A percentile compares a stretch with the other conserved stretches of the same genome.
phyloP scores from a whole-genome alignment of 768 basidiomycete genomes.

The Boletus edulis region DNA sequence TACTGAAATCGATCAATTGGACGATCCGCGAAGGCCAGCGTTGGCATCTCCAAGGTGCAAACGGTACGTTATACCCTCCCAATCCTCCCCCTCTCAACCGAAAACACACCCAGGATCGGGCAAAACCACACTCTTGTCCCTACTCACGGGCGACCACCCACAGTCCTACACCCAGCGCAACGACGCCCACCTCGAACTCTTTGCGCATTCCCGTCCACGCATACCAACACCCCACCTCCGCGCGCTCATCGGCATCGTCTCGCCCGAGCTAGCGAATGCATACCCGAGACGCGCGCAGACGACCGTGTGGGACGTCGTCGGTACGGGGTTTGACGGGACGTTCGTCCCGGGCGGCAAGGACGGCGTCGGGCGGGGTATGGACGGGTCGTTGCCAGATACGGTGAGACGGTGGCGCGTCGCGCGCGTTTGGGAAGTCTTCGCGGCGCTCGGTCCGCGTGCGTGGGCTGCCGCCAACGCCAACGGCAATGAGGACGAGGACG shows the following conservation, averaged over 20 bases:
- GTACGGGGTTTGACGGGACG: slow-evolving; percentile 86
- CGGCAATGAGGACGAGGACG: background rate
- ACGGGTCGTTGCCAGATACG: slow-evolving; percentile 33
- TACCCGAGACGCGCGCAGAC: slow-evolving; percentile 75
- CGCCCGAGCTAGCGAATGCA: slow-evolving; percentile 88
- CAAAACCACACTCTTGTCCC: slow-evolving; percentile 88
- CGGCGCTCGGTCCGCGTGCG: slow-evolving; percentile 56
- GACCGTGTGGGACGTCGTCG: slow-evolving; percentile 76
- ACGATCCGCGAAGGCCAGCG: slow-evolving; percentile 75
- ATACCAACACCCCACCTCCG: slow-evolving; percentile 70
- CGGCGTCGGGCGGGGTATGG: slow-evolving; percentile 47
- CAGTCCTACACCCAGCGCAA: slow-evolving; percentile 79
- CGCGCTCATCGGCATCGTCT: slow-evolving; percentile 71
- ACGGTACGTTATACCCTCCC: slow-evolving; percentile 49
- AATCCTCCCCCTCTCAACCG: background rate
- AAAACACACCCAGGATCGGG: slow-evolving; percentile 63
- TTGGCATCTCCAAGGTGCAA: slow-evolving; percentile 89
- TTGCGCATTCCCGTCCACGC: slow-evolving; percentile 57
- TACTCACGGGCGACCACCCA: slow-evolving; percentile 93
- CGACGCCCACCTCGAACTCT: slow-evolving; percentile 49
- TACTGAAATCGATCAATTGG: slow-evolving; percentile 80
- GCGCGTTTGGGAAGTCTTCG: slow-evolving; percentile 57
- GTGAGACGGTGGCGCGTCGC: slow-evolving; percentile 39
- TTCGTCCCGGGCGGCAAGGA: slow-evolving; percentile 54
- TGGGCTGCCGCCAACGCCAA: slow-evolving; percentile 34